Evolutionary conservation across 2,329 filamentous ascomycete genomes (phyloP), one percentile per base, ranked within the genome.

Genomic region (Colletotrichum magnum): DNA sequence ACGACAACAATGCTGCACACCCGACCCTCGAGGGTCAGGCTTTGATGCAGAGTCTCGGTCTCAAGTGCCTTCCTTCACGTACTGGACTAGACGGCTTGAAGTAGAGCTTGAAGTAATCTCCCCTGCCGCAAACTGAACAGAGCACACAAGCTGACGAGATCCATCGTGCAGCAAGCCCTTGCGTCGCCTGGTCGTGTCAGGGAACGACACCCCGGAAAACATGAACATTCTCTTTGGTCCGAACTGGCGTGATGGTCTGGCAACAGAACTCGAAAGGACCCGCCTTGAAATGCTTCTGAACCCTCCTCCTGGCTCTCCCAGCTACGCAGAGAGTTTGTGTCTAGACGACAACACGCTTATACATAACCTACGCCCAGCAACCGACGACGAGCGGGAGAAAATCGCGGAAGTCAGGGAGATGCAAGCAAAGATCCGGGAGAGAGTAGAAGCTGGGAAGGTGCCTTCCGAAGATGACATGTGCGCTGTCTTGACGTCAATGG

Each of bases 141-240:
- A 32, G 28, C 5, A 7, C 6, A 9, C 2, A 32, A 32, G 28
- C 28, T 32, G 6, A 32, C 28, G 10, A 24, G 21, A 24, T 24
- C 21, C 21, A 32, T 9, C 28, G 6, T 32, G 6, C 7, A 32
- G 32, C 39, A 47, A 56, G 5, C 51, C 51, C 10, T 26, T 63
- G 9, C 39, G 24, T 5, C 50, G 51, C 18, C 60, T 63, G 2
- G 15, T 50, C 39, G 4, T 63, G 24, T 9, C 51, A 9, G 60
- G 60, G 5, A 28, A 56, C 13, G 60, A 63, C 41, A 63, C 50
- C 7, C 24, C 50, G 18, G 60, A 56, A 5, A 56, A 63, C 18
- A 15, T 63, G 5, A 16, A 24, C 7, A 7, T 36, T 13, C 26
- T 63, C 7, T 63, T 63, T 5, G 60, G 60, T 6, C 50, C 60